Conservation (phyloP, 176 grass and related monocot genomes). For the Eragrostis curvula region DNA sequence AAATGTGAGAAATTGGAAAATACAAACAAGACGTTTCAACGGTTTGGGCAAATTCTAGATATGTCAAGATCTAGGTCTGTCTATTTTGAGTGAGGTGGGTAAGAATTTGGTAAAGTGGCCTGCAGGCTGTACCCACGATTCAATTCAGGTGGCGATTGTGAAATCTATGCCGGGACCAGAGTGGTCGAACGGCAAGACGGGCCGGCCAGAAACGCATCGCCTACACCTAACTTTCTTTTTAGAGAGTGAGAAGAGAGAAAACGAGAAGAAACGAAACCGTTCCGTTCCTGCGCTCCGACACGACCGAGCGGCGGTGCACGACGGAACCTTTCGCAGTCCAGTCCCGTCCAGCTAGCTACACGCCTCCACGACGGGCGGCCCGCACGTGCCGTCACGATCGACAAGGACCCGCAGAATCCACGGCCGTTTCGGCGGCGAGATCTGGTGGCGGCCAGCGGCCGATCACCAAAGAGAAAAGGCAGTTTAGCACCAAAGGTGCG, state of each 20-base stretch:
- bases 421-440: neutral
- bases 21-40: no score
- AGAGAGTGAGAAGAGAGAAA: no score
- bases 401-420: neutral
- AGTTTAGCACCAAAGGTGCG: neutral
- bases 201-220: no score
- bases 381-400: neutral
- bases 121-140: no score
- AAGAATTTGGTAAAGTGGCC: no score
- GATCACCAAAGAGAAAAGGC: neutral
- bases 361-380: neutral
- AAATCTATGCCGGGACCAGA: no score
- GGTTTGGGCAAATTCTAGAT: no score
- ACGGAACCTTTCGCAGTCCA: neutral
- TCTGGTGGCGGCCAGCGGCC: constrained; percentile 12
- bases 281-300: neutral
- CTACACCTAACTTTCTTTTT: no score
- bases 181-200: neutral
- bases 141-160: no score
- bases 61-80: no score
- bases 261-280: constrained; percentile 30
- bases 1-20: no score
- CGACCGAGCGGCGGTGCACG: neutral
- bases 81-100: no score
- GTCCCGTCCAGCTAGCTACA: neutral